Conservation (phyloP, 176 grass and related monocot genomes). For the Oryza punctata region DNA sequence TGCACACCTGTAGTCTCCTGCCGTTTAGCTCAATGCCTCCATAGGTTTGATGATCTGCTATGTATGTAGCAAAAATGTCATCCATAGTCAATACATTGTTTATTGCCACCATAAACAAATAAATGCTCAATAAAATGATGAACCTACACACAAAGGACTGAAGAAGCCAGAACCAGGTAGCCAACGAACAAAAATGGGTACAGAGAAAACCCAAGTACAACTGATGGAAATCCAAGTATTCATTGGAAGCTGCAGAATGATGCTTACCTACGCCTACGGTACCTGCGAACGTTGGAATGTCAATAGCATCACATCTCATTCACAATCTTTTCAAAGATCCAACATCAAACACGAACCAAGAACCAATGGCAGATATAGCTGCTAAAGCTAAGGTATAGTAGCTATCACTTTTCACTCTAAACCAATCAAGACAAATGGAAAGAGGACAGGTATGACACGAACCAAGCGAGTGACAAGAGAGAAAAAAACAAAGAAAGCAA, state of each 20-base stretch:
- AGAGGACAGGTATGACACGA: background rate
- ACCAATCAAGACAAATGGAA: background rate
- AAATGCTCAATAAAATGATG: slow-evolving; percentile 2
- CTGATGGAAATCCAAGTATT: background rate
- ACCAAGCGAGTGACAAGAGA: background rate
- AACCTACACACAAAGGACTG: background rate
- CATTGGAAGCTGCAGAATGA: background rate
- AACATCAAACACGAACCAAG: slow-evolving; percentile 4
- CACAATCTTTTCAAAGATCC: background rate
- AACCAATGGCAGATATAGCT: background rate
- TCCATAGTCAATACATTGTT: background rate
- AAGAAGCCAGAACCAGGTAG: slow-evolving; percentile 17
- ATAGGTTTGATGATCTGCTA: slow-evolving; percentile 16
- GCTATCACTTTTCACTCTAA: background rate
- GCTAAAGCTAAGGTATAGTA: slow-evolving; percentile 1
- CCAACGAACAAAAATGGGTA: background rate
- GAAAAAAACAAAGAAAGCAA: background rate
- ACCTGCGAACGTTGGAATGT: background rate
- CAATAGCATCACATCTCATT: background rate
- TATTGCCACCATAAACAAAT: background rate
- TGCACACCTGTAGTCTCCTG: slow-evolving; percentile 53
- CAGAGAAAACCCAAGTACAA: background rate
- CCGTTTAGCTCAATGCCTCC: slow-evolving; percentile 12
- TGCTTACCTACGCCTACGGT: background rate
- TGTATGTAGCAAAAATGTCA: slow-evolving; percentile 27